phyloP scores from a whole-genome alignment of 2,329 filamentous ascomycete species.

The Pyrenochaeta sp. region DNA sequence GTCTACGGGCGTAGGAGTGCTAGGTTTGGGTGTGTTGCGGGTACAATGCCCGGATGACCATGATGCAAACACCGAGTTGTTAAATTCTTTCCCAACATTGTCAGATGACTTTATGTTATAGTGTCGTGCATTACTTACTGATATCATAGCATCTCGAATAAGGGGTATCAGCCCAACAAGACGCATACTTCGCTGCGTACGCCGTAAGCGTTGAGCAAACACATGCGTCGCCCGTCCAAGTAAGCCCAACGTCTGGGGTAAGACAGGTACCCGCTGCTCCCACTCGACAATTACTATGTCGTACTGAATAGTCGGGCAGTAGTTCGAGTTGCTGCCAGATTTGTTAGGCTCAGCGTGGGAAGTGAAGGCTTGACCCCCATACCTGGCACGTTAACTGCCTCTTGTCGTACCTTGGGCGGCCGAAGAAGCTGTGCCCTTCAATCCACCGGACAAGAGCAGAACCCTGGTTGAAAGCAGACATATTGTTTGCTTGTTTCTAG shows the following conservation, averaged over 20 bases:
- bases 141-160: constrained; percentile 17
- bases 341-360: background rate
- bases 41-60: no score
- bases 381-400: constrained; percentile 6
- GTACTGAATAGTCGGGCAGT: background rate
- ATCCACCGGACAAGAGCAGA: constrained; percentile 7
- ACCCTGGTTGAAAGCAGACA: constrained; percentile 1
- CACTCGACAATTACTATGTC: constrained; percentile 3
- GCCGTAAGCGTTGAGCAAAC: constrained; percentile 10
- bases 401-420: constrained; percentile 8
- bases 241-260: constrained; percentile 5
- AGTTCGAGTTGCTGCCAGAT: background rate
- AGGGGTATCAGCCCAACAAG: constrained; percentile 9
- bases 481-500: background rate
- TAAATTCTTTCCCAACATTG: no score
- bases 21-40: no score
- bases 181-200: constrained; percentile 8
- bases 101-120: no score
- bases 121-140: constrained; percentile 3
- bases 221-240: constrained; percentile 14
- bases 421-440: constrained; percentile 12
- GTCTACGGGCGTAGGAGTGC: background rate
- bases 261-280: constrained; percentile 9
- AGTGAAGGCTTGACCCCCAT: background rate
- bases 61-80: no score